A percentile compares a stretch with the other conserved stretches of the same genome.
phyloP scores from a whole-genome alignment of 768 basidiomycete genomes.

The Cyathus striatus region DNA sequence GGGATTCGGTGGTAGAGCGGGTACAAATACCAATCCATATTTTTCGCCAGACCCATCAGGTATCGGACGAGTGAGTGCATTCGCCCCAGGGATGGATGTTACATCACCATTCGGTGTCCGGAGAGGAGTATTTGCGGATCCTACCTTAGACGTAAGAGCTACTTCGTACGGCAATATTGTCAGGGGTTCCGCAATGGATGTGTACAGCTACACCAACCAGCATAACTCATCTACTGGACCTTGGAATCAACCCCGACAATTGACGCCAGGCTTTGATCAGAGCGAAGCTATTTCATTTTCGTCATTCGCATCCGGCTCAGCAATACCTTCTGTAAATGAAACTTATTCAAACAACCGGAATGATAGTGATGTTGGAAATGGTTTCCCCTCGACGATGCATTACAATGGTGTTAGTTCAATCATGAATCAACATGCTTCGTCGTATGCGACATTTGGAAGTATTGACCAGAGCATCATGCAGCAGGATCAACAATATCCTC shows the following conservation, averaged over 20 bases:
- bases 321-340: background rate
- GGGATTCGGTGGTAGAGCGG: background rate
- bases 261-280: slow-evolving; percentile 11
- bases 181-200: slow-evolving; percentile 21
- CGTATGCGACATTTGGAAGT: no score
- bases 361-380: no score
- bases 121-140: slow-evolving; percentile 33
- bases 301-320: background rate
- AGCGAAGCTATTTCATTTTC: slow-evolving; percentile 1
- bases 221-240: slow-evolving; percentile 25
- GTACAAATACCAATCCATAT: background rate
- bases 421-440: no score
- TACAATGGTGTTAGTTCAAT: no score
- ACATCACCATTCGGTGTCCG: slow-evolving; percentile 24
- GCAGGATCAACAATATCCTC: slow-evolving; percentile 3
- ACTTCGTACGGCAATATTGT: slow-evolving; percentile 23
- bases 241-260: slow-evolving; percentile 9
- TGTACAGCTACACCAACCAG: slow-evolving; percentile 27
- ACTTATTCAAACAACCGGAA: no score
- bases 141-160: slow-evolving; percentile 31
- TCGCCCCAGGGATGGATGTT: slow-evolving; percentile 33
- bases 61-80: slow-evolving; percentile 21
- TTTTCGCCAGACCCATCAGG: background rate
- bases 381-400: no score
- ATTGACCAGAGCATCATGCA: no score